Evolutionary conservation across 2,329 filamentous ascomycete genomes (phyloP).

Genomic region (Podosphaera aphanis): DNA sequence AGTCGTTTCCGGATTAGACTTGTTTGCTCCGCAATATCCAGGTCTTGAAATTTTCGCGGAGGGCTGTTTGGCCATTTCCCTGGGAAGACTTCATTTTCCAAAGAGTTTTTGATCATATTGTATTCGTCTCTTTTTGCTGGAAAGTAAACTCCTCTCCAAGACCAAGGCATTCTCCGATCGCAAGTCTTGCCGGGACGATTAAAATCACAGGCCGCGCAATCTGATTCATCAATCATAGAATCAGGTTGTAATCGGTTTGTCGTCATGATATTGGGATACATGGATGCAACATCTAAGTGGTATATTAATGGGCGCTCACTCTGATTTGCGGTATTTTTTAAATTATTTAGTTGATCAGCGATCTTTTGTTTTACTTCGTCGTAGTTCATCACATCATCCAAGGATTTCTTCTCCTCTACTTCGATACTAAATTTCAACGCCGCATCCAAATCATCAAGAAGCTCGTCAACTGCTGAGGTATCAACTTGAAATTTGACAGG

Average conservation of each 20-base stretch:
- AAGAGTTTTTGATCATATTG: conserved; percentile 87
- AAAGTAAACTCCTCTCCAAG: conserved; percentile 93
- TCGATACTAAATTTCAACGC: conserved; percentile 72
- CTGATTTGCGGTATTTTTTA: conserved; percentile 67
- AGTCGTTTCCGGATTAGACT: conserved; percentile 61
- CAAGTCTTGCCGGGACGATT: conserved; percentile 94
- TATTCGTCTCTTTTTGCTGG: conserved; percentile 94
- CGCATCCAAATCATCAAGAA: conserved; percentile 64
- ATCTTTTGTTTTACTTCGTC: conserved; percentile 73
- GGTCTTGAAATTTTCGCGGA: conserved; percentile 52
- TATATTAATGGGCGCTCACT: conserved; percentile 79
- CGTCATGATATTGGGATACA: conserved; percentile 99
- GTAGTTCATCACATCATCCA: conserved; percentile 62
- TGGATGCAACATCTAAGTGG: conserved; percentile 92
- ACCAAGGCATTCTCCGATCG: conserved; percentile 82
- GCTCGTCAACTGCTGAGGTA: conserved; percentile 65
- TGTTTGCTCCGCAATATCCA: conserved; percentile 64
- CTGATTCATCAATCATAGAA: conserved; percentile 93
- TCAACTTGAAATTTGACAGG: conserved; percentile 89
- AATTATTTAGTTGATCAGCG: conserved; percentile 37
- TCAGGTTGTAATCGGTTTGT: conserved; percentile 93
- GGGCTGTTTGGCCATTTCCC: conserved; percentile 50
- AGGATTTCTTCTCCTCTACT: conserved; percentile 60
- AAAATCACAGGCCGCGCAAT: conserved; percentile 95
- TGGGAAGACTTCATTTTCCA: conserved; percentile 84